Percentiles rank a stretch among this genome's conserved stretches.
Evolutionary conservation across 768 basidiomycete genomes (phyloP).

Genomic region (Gautieria morchelliformis): DNA sequence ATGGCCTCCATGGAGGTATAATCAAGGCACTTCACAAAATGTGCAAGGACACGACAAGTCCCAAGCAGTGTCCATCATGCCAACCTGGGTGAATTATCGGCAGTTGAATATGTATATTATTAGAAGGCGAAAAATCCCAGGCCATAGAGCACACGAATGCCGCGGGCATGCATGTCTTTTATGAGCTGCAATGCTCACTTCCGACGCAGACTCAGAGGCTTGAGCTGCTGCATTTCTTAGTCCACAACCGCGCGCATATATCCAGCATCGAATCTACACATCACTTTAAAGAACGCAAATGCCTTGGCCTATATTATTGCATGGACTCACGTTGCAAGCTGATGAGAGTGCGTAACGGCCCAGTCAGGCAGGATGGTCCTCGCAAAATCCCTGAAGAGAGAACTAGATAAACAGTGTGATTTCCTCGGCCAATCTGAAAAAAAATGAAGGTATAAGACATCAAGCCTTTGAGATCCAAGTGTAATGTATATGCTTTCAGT

Average conservation of each 20-base stretch:
- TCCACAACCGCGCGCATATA: background rate
- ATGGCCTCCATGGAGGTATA: conserved; percentile 30
- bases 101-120: background rate
- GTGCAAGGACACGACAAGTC: conserved; percentile 28
- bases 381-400: too few species aligned
- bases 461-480: background rate
- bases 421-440: too few species aligned
- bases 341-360: too few species aligned
- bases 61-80: conserved; percentile 9
- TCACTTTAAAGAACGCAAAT: too few species aligned
- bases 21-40: conserved; percentile 25
- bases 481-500: too few species aligned
- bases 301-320: too few species aligned
- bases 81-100: too few species aligned
- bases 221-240: conserved; percentile 17
- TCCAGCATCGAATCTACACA: background rate
- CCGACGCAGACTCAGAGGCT: conserved; percentile 23
- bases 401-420: too few species aligned
- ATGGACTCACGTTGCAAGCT: too few species aligned
- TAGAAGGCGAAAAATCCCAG: background rate
- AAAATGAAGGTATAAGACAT: background rate
- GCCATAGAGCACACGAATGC: conserved; percentile 22
- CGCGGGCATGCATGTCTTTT: conserved; percentile 28
- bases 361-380: too few species aligned
- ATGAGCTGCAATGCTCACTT: conserved; percentile 22